Base-by-base conservation (phyloP, 345 rosid genomes). In the Schrenkiella parvula region DNA sequence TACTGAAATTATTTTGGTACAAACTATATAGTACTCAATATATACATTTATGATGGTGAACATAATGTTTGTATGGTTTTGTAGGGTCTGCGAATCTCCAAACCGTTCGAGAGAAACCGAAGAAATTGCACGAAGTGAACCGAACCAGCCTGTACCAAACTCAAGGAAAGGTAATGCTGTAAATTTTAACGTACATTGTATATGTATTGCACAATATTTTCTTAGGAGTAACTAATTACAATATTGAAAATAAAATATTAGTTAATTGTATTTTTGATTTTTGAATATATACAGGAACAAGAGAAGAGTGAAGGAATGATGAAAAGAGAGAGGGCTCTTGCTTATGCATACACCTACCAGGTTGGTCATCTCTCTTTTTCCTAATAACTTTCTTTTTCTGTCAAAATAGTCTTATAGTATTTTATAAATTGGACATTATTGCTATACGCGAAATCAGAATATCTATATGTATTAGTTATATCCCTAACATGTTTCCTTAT, bases 341-440 rank as follows among this genome's bases (percentile, higher is more conserved):
- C 99, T 67, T 95, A 95, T 77, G 99, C 97, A 75, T 88, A 89
- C 66, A 80, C 88, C 55, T 87, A 85, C 62, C 93, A 95, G 97
- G 97, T 88, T 48, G 8, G 81, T 42, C 25, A 13, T 9, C 18
- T 52, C 19, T 28, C 42, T 4, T 21, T 21, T 26, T 67, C 61
- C 21, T 59, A 17, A 23, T 15, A 63, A 61, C 7, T 12, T 43
- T 18, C 3, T 3, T 21, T 5, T 48, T 11, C 51, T 7, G 23
- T 15, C 12, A 4, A 31, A 31, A 32, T 22, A 31, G 1, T 1
- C 2, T 19, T 48, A 13, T 65, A 13, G 28, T 7, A 3, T 8
- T 66, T 14, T 12, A 2, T n/a, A 29, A 14, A 9, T 8, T 10
- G 43, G 9, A 42, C 5, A 26, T 21, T n/a, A 21, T 18, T 39